Evolutionary conservation across 176 grass and related monocot species (phyloP), one percentile per base, ranked within the genome.

Genomic region (Tillandsia fasciculata): DNA sequence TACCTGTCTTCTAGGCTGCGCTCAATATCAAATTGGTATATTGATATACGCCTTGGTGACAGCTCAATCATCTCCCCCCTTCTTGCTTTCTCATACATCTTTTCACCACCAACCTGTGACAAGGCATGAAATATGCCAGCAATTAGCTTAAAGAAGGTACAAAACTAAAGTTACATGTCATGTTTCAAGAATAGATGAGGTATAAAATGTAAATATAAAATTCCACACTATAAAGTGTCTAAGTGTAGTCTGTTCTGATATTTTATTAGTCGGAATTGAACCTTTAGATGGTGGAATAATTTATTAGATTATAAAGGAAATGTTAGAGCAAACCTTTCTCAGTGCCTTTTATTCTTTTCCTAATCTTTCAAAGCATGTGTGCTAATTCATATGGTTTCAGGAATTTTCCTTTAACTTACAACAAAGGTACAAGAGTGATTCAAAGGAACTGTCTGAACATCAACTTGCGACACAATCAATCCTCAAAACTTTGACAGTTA

Each of bases 51-150:
- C 66, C 89, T 90, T 64, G 93, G 89, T 79, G 93, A 68, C 70
- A 97, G 82, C 82, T 97, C 93, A 24, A 97, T 49, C 52, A 76
- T 90, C 83, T 97, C 86, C 56, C 93, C 93, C 72, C 82, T 87
- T 64, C 93, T 97, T 79, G 93, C 93, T 79, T 92, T 92, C 15
- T 90, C 93, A 70, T 97, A 97, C 86, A 96, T 85, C 79, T 82
- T 96, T 86, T 96, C 93, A 29, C 93, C 93, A 13, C 93, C 89
- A 22, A 96, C 88, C 93, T 96, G 33, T 29, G 70, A 61, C 11
- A 22, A 63, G 52, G 52, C 8, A 66, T 11, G 12, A 61, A 64
- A 61, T 67, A 68, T 50, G 23, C 9, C 26, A 26, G 28, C 12
- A 52, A 63, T 12, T 29, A 49, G 15, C 48, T n/a, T 29, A 70